phyloP scores from a whole-genome alignment of 768 basidiomycete genomes.

The Suillus hirtellus region DNA sequence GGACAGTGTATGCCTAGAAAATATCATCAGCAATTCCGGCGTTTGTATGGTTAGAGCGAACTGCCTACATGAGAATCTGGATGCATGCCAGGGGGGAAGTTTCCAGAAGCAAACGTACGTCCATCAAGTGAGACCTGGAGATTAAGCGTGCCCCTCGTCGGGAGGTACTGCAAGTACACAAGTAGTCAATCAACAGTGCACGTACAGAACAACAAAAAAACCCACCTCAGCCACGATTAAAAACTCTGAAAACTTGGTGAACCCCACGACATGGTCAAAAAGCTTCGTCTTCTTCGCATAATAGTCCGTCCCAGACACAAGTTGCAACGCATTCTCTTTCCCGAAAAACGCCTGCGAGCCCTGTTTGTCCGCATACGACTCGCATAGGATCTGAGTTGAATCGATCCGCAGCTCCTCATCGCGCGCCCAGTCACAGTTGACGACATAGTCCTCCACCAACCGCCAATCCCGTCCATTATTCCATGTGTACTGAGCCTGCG shows the following conservation, averaged over 20 bases:
- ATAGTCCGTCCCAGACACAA: conserved; percentile 76
- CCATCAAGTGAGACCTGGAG: conserved; percentile 95
- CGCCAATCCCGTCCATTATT: conserved; percentile 81
- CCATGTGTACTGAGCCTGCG: conserved; percentile 69
- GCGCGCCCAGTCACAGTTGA: conserved; percentile 89
- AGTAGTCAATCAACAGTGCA: conserved; percentile 23
- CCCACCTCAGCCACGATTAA: conserved; percentile 92
- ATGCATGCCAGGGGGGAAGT: conserved; percentile 89
- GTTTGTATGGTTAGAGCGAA: neutral
- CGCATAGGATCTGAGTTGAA: conserved; percentile 88
- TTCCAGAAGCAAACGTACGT: conserved; percentile 75
- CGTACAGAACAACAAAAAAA: conserved; percentile 8
- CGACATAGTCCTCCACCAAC: conserved; percentile 80
- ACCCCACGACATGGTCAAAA: conserved; percentile 89
- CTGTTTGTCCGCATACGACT: conserved; percentile 79
- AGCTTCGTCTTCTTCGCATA: conserved; percentile 70
- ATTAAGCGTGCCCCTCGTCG: conserved; percentile 60
- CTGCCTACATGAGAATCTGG: conserved; percentile 82
- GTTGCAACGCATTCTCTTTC: conserved; percentile 61
- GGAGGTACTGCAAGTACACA: conserved; percentile 44
- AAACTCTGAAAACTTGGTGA: conserved; percentile 96
- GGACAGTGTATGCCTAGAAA: conserved; percentile 81
- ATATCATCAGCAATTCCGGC: neutral
- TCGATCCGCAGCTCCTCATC: conserved; percentile 81
- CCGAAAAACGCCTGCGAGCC: conserved; percentile 69